Base-by-base conservation (phyloP, 2,329 filamentous ascomycete genomes). In the Nemania serpens region DNA sequence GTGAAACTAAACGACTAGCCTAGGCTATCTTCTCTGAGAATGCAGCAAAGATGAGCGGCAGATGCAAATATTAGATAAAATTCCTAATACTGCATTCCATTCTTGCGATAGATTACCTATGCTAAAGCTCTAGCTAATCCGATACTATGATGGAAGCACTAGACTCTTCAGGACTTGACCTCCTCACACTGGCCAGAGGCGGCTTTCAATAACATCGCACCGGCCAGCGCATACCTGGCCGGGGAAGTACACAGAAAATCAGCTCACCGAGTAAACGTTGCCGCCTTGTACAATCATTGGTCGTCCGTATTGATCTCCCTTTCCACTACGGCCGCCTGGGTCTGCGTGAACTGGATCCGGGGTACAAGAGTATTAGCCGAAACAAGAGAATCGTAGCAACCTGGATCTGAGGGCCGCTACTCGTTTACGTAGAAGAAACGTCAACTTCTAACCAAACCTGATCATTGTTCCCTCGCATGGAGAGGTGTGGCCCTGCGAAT, bases 61-160 rank as follows among this genome's bases (percentile, higher is more conserved):
- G 62, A 60, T 52, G 59, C 58, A 58, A 47, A 56, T 62, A 64
- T 62, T 53, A 42, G 47, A 53, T 48, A 61, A 58, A 68, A 70
- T 71, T 70, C 69, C 58, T 59, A 39, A 55, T 37, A 20, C 25
- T 20, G 29, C 20, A 22, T 36, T 43, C 25, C 62, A 62, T 59
- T 61, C 45, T 42, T 55, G 33, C 37, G 15, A 36, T 49, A 42
- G 29, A 52, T 36, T 39, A 29, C n/a, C n/a, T n/a, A n/a, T n/a
- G n/a, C n/a, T n/a, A n/a, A n/a, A n/a, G n/a, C n/a, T n/a, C n/a
- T 29, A 29, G 25, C 25, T 29, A 29, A 29, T 29, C 4, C 7
- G 25, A 29, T 29, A 29, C 7, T 29, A 7, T 3, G 25, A 7
- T 7, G 25, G 7, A 29, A 29, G 25, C 25, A 29, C 7, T 29